phyloP scores from a whole-genome alignment of 345 rosid genomes.

The Cardamine resedifolia region DNA sequence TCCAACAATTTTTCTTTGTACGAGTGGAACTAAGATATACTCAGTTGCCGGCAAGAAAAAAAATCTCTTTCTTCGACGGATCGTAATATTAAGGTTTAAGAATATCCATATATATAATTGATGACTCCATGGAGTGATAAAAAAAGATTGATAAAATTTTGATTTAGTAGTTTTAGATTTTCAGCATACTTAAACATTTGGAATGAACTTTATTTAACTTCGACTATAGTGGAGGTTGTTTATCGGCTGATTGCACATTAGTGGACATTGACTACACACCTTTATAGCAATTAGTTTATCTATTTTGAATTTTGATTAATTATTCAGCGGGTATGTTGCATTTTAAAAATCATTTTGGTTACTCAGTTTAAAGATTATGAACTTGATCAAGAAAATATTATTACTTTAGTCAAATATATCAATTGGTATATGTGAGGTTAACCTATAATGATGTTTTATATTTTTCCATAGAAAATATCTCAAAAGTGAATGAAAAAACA shows the following conservation, averaged over 20 bases:
- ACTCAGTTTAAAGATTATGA: background rate
- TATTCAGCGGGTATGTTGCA: background rate
- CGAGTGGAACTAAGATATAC: constrained; percentile 12
- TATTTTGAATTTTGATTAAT: background rate
- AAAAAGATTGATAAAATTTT: background rate
- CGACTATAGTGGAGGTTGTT: background rate
- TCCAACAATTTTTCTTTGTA: background rate
- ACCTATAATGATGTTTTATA: background rate
- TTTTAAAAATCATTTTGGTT: background rate
- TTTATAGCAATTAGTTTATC: background rate
- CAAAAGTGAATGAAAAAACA: background rate
- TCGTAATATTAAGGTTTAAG: background rate
- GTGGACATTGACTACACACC: background rate
- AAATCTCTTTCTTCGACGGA: background rate
- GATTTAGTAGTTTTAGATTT: background rate
- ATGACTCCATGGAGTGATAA: background rate
- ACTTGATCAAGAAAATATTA: background rate
- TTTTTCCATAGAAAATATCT: background rate
- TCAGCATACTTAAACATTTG: background rate
- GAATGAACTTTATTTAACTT: background rate
- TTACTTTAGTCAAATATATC: background rate
- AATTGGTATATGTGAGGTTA: background rate
- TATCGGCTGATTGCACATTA: background rate
- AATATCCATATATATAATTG: background rate
- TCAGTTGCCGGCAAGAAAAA: background rate